Percentiles rank a stretch among this genome's conserved stretches.
phyloP scores from a whole-genome alignment of 2,329 filamentous ascomycete species.

The Mollisiaceae sp. region DNA sequence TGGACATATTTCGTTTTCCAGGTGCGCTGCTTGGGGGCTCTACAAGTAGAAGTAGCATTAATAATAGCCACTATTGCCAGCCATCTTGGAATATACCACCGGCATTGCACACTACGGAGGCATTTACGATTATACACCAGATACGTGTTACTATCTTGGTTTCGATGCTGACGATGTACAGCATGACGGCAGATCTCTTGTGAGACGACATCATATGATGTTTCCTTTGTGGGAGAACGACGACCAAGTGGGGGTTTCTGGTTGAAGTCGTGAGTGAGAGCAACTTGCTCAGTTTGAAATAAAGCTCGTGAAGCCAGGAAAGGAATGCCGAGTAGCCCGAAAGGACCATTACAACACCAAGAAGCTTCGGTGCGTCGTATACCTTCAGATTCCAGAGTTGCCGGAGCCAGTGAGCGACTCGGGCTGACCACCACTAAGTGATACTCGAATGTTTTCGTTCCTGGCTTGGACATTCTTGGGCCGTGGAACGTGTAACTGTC shows the following conservation, averaged over 20 bases:
- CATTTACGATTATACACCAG: neutral
- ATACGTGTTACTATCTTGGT: conserved; percentile 6
- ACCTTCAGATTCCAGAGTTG: neutral
- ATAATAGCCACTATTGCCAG: conserved; percentile 4
- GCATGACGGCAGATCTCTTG: neutral
- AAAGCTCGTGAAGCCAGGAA: conserved; percentile 8
- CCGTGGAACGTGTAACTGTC: conserved; percentile 11
- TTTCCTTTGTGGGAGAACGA: neutral
- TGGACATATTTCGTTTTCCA: neutral
- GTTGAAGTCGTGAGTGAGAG: neutral
- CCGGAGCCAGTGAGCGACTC: neutral
- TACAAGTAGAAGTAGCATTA: too few relatives aligned
- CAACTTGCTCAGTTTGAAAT: neutral
- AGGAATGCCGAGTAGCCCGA: conserved; percentile 18
- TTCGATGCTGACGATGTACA: conserved; percentile 1
- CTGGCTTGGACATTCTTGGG: conserved; percentile 8
- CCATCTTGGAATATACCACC: conserved; percentile 14
- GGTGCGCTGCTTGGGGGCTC: neutral
- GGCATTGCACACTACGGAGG: too few relatives aligned
- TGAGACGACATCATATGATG: conserved; percentile 19
- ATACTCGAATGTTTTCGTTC: conserved; percentile 13
- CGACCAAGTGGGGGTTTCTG: neutral
- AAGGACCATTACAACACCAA: conserved; percentile 4
- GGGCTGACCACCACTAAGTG: conserved; percentile 3
- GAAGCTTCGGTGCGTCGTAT: conserved; percentile 6